A percentile compares a stretch with the other conserved stretches of the same genome.
These are phyloP conservation scores for Penstemon newberryi DNA, from an alignment of 257 asterid species.

Conservation along the genomic window DNA sequence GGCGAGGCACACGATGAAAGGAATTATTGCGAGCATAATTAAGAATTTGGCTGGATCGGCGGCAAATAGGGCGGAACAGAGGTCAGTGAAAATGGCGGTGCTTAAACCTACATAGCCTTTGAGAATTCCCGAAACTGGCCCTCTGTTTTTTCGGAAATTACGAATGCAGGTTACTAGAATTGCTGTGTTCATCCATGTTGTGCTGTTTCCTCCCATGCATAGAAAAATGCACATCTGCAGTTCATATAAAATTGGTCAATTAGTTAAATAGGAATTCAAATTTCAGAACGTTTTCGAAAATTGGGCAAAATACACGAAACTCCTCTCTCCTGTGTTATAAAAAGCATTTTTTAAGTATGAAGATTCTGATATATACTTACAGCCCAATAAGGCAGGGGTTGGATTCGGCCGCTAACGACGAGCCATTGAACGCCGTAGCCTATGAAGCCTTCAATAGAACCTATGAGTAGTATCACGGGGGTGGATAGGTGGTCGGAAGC, in stretches of 20 bases:
- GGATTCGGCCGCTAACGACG: slow-evolving; percentile 81
- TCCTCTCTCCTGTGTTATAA: too few species aligned
- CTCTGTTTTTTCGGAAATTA: slow-evolving; percentile 78
- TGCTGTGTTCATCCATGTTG: slow-evolving; percentile 99
- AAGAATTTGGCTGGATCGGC: slow-evolving; percentile 78
- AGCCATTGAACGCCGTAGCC: slow-evolving; percentile 99
- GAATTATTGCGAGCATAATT: slow-evolving; percentile 67
- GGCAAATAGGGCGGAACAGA: slow-evolving; percentile 85
- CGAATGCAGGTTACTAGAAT: slow-evolving; percentile 84
- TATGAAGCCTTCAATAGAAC: slow-evolving; percentile 75
- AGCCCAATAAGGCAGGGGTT: slow-evolving; percentile 92
- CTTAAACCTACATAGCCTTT: slow-evolving; percentile 95
- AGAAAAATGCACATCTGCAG: slow-evolving; percentile 78
- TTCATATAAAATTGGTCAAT: background rate
- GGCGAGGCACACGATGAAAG: slow-evolving; percentile 68
- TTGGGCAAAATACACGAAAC: too few species aligned
- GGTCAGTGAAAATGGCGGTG: slow-evolving; percentile 92
- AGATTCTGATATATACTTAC: slow-evolving; percentile 31
- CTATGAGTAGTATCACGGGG: slow-evolving; percentile 71
- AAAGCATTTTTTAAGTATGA: too few species aligned
- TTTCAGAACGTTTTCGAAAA: too few species aligned
- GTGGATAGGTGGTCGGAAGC: slow-evolving; percentile 89
- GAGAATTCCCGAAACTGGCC: slow-evolving; percentile 87
- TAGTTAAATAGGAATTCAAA: too few species aligned
- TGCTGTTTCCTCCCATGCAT: slow-evolving; percentile 98